phyloP scores from a whole-genome alignment of 2,329 filamentous ascomycete genomes.

The Hypoxylon sp. region DNA sequence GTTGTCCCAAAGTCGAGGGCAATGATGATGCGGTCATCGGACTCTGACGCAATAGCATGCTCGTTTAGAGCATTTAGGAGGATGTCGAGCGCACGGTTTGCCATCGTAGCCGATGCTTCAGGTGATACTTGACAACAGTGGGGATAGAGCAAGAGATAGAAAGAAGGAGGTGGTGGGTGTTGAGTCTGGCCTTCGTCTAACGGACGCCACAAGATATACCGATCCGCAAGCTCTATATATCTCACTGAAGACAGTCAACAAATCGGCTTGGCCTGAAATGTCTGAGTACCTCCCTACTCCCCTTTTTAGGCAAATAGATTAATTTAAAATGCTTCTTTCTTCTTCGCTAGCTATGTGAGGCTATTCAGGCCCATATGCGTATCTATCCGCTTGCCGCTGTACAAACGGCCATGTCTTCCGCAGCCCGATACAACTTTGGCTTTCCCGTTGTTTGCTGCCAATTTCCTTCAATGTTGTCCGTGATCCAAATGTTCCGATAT shows the following conservation, averaged over 20 bases:
- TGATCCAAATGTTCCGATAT: neutral
- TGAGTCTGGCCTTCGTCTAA: neutral
- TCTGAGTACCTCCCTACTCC: neutral
- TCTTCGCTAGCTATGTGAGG: neutral
- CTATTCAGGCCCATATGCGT: neutral
- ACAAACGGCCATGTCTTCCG: neutral
- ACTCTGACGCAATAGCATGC: neutral
- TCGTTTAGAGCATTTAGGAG: neutral
- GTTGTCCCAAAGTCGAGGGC: neutral
- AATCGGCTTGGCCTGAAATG: neutral
- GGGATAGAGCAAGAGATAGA: neutral
- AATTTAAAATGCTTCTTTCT: neutral
- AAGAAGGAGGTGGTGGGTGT: neutral
- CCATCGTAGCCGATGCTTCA: neutral
- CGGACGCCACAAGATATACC: neutral
- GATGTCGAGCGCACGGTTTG: neutral
- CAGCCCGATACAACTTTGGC: neutral
- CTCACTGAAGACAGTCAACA: neutral
- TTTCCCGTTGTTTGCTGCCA: neutral
- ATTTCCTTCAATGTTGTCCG: neutral
- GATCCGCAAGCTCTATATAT: neutral
- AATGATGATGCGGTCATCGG: neutral
- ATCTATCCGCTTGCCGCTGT: too few species aligned
- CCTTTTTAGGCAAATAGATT: neutral
- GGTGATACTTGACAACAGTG: neutral